Evolutionary conservation across 768 basidiomycete species (phyloP), one percentile per base, ranked within the genome.

Genomic region (Lactarius hatsudake): DNA sequence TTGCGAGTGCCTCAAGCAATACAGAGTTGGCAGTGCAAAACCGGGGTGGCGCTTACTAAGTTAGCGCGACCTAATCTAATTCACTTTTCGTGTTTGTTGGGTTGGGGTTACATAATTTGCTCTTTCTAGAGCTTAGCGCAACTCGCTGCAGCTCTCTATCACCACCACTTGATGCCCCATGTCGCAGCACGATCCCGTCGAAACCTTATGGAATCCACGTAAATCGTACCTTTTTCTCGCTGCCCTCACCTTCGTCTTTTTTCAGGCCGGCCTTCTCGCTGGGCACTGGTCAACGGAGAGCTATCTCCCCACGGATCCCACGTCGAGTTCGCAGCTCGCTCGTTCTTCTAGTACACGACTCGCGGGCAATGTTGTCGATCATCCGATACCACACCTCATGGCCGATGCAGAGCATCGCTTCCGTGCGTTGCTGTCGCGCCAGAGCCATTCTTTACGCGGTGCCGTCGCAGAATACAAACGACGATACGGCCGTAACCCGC

Each of bases 321-420:
- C 72, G 12, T 64, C 70, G 26, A 64, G 74, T 3, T 69, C 71
- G 23, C 70, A 59, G 17, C 73, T 76, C 64, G 57, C 76, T 42
- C 65, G 6, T 32, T 32, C 71, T 36, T 73, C 76, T 38, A 32
- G 61, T 26, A 57, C 68, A 17, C 63, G 69, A 45, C 55, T 71
- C 8, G 66, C 69, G 15, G 72, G 73, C 0, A 62, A 59, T 9
- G 68, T 78, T 59, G 66, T 71, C n/a, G 75, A 78, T 18, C 94
- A 99, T 75, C 96, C 96, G 7, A 97, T 98, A 69, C 82, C 93
- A 0, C 81, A 79, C 43, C 85, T 98, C 71, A 91, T 98, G 83
- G 84, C 85, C 13, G 86, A 93, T 2, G 97, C 94, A 1, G 93
- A 94, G 75, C 75, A 74, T n/a, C 82, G 82, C 61, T 98, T 87